Base-by-base conservation (phyloP, 768 basidiomycete species). In the Kwoniella sp. region DNA sequence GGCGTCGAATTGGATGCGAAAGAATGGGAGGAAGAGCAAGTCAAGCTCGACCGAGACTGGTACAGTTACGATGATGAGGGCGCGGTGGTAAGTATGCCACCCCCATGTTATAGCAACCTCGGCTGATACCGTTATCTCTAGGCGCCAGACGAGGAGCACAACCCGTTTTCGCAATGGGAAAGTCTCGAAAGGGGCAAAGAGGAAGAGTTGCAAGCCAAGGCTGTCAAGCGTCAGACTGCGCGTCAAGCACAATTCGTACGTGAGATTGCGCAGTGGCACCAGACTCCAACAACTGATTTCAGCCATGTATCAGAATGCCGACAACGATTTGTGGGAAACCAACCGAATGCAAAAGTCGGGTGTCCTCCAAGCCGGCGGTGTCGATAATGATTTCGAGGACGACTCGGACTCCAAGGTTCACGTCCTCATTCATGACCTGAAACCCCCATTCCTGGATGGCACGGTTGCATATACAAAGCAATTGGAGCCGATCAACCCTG, bases 21-120 rank as follows among this genome's bases (percentile, higher is more conserved):
- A 43, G 93, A 95, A 66, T 99, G 93, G 95, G 95, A 96, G 73
- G 93, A 96, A 65, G 95, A 98, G 71, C 90, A 95, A 72, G 80
- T 90, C 11, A 80, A 80, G 53, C 69, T 96, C 66, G 95, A 99
- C 73, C 79, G 95, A 23, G 91, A 96, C 67, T 99, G 95, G 95
- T 99, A 98, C 70, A 85, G 83, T 46, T 85, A 87, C 38, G 88
- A 87, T 20, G 93, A 91, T 66, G 90, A 90, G 55, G 88, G 86
- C 19, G 84, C 82, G 2, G 77, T 90, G 17, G 86, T 86, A 53
- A 65, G 73, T 64, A 19, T 3, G 29, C n/a, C n/a, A n/a, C n/a
- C n/a, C n/a, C n/a, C n/a, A n/a, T n/a, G n/a, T n/a, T n/a, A n/a
- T n/a, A n/a, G n/a, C n/a, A n/a, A n/a, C n/a, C n/a, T n/a, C n/a